phyloP scores from a whole-genome alignment of 2,329 filamentous ascomycete species.

The Mycocentrospora acerina region DNA sequence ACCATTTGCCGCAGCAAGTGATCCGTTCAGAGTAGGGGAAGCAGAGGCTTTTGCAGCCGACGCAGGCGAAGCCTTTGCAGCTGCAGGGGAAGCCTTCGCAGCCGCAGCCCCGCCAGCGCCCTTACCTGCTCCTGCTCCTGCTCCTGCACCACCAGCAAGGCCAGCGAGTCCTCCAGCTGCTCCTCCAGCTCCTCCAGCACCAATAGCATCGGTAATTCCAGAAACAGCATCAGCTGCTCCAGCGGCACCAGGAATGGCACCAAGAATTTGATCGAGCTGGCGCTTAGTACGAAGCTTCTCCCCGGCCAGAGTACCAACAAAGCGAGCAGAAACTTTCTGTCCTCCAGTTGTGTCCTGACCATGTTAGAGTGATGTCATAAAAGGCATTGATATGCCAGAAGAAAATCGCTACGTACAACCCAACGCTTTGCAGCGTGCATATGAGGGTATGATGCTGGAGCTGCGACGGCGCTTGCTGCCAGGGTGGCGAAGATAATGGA shows the following conservation, averaged over 20 bases:
- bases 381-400: too few species aligned
- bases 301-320: slow-evolving; percentile 17
- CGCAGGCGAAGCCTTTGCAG: too few species aligned
- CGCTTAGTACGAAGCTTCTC: slow-evolving; percentile 28
- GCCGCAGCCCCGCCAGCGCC: slow-evolving; percentile 5
- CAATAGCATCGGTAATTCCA: too few species aligned
- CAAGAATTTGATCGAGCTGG: slow-evolving; percentile 29
- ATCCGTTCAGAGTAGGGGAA: too few species aligned
- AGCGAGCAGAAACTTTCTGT: slow-evolving; percentile 26
- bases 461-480: slow-evolving; percentile 29
- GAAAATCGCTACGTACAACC: slow-evolving; percentile 27
- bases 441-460: slow-evolving; percentile 23
- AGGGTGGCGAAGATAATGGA: slow-evolving; percentile 27
- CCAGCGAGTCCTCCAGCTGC: slow-evolving; percentile 1
- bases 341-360: slow-evolving; percentile 17
- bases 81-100: neutral
- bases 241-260: slow-evolving; percentile 13
- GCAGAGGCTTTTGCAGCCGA: too few species aligned
- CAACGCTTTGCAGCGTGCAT: slow-evolving; percentile 24
- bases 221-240: too few species aligned
- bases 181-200: slow-evolving; percentile 13
- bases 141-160: slow-evolving; percentile 2
- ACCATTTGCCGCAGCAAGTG: neutral
- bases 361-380: neutral
- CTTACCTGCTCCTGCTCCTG: neutral